A percentile compares a stretch with the other conserved stretches of the same genome.
Conservation (phyloP, 352 stramenopile species). For the Globisporangium perplexum region DNA sequence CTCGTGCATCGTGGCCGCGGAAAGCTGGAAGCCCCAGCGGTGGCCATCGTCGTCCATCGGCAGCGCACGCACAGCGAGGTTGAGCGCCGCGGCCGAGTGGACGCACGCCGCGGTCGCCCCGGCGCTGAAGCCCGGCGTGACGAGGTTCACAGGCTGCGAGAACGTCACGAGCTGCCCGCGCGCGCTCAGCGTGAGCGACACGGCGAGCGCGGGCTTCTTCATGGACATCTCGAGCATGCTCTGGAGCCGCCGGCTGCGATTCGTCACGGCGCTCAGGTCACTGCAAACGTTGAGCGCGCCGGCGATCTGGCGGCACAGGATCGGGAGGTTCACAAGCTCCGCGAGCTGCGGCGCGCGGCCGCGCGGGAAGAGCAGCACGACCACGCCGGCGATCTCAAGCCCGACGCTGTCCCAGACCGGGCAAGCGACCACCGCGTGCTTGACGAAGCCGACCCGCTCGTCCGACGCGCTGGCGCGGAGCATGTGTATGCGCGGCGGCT, state of each 20-base stretch:
- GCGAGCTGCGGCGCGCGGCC: constrained; percentile 18
- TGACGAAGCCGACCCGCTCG: constrained; percentile 39
- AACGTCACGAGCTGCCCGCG: constrained; percentile 44
- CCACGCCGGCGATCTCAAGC: constrained; percentile 56
- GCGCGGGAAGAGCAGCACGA: constrained; percentile 53
- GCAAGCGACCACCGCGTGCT: constrained; percentile 58
- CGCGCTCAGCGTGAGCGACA: constrained; percentile 46
- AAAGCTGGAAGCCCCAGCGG: constrained; percentile 46
- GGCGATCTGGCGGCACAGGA: constrained; percentile 62
- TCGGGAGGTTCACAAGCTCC: constrained; percentile 52
- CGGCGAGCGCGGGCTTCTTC: constrained; percentile 14
- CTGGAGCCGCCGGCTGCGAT: constrained; percentile 40
- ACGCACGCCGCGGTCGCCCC: constrained; percentile 17
- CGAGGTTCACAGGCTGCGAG: constrained; percentile 52
- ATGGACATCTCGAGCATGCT: constrained; percentile 41
- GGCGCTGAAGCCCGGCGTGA: constrained; percentile 28
- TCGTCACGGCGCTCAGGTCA: constrained; percentile 38
- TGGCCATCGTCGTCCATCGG: constrained; percentile 56
- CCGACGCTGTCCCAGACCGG: constrained; percentile 61
- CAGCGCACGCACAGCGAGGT: constrained; percentile 25
- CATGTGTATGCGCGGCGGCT: constrained; percentile 17
- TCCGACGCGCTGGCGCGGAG: constrained; percentile 36
- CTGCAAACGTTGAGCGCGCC: constrained; percentile 65
- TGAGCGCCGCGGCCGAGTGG: constrained; percentile 23
- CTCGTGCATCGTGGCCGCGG: constrained; percentile 29